A percentile compares a stretch with the other conserved stretches of the same genome.
Evolutionary conservation across 345 rosid species (phyloP).

Genomic region (Cochlearia excelsa): DNA sequence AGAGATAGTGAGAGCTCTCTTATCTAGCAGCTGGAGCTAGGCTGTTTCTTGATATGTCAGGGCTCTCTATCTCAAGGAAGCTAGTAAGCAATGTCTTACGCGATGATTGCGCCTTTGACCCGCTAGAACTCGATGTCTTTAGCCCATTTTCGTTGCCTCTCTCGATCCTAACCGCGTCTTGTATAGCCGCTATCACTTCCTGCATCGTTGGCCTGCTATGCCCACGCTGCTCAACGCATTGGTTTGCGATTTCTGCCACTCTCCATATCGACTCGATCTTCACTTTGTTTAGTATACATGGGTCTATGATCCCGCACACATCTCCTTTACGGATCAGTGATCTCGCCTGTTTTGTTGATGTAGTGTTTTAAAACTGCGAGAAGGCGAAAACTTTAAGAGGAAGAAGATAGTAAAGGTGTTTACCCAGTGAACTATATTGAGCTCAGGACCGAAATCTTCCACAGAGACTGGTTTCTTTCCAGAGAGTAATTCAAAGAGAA

Average conservation of each 20-base stretch:
- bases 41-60: slow-evolving; percentile 69
- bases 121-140: slow-evolving; percentile 32
- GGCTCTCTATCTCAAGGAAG: slow-evolving; percentile 88
- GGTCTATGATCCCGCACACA: slow-evolving; percentile 69
- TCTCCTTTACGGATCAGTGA: slow-evolving; percentile 81
- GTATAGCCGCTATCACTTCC: slow-evolving; percentile 73
- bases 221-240: slow-evolving; percentile 75
- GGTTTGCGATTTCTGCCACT: slow-evolving; percentile 79
- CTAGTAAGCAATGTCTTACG: slow-evolving; percentile 82
- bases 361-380: not conserved
- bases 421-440: slow-evolving; percentile 96
- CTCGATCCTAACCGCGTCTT: slow-evolving; percentile 83
- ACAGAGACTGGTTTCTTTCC: slow-evolving; percentile 82
- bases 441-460: slow-evolving; percentile 81
- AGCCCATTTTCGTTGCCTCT: slow-evolving; percentile 48
- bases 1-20: not conserved
- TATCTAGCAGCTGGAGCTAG: slow-evolving; percentile 77
- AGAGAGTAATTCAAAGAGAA: slow-evolving; percentile 86
- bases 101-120: slow-evolving; percentile 66
- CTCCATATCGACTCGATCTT: slow-evolving; percentile 91
- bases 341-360: slow-evolving; percentile 57
- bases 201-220: slow-evolving; percentile 80
- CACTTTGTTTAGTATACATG: slow-evolving; percentile 48
- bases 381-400: slow-evolving; percentile 17
- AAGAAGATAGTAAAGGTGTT: slow-evolving; percentile 3